Conservation (phyloP, 2,329 filamentous ascomycete genomes). For the Paraphaeosphaeria sporulosa region DNA sequence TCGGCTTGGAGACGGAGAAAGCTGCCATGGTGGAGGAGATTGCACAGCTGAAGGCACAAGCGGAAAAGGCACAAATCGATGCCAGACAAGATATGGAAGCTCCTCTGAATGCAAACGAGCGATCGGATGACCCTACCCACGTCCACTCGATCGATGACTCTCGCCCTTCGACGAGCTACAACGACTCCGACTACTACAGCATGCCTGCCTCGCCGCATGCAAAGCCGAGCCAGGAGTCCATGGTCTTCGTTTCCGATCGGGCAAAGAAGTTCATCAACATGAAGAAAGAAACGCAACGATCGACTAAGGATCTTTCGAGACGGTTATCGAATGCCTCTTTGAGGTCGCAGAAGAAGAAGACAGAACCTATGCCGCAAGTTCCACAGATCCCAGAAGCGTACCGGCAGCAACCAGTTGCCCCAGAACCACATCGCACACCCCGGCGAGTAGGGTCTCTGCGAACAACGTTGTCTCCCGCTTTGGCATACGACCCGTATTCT, state of each 20-base stretch:
- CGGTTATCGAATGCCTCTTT: conserved; percentile 42
- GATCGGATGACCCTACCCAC: conserved; percentile 24
- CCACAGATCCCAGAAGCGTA: conserved; percentile 30
- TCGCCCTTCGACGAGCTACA: conserved; percentile 45
- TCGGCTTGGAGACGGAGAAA: conserved; percentile 40
- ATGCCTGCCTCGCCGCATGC: conserved; percentile 42
- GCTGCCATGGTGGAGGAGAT: conserved; percentile 31
- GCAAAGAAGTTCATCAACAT: conserved; percentile 41
- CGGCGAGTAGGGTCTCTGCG: conserved; percentile 14
- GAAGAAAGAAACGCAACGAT: conserved; percentile 32
- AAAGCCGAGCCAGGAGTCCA: conserved; percentile 29
- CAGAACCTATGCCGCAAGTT: conserved; percentile 25
- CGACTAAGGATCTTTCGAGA: conserved; percentile 39
- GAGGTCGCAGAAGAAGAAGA: conserved; percentile 25
- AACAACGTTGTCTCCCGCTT: conserved; percentile 19
- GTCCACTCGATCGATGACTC: conserved; percentile 45
- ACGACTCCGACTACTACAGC: conserved; percentile 49
- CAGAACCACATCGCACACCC: conserved; percentile 18
- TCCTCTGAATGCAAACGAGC: conserved; percentile 22
- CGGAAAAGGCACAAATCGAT: conserved; percentile 23
- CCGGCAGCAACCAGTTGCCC: conserved; percentile 18
- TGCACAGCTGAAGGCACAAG: conserved; percentile 29
- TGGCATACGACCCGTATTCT: conserved; percentile 22
- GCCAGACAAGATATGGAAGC: conserved; percentile 19
- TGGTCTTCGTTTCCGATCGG: conserved; percentile 34